A percentile compares a stretch with the other conserved stretches of the same genome.
phyloP scores from a whole-genome alignment of 169 alveolate species.

The Eimeria praecox region DNA sequence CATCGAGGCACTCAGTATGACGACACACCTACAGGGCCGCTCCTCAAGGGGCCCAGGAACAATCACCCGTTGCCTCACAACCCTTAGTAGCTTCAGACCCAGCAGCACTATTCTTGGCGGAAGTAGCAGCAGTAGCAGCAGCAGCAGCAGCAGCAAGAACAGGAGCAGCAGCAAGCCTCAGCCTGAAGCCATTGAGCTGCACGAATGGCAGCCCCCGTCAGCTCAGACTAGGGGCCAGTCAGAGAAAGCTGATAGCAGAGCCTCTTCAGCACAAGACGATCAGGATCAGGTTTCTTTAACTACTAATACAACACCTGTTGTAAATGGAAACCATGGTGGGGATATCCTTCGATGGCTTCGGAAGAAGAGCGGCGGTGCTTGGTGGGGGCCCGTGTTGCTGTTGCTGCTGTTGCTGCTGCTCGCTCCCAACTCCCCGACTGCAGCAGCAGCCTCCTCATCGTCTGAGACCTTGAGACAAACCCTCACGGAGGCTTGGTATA shows the following conservation, averaged over 20 bases:
- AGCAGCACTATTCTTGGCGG: not conserved
- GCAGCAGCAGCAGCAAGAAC: not conserved
- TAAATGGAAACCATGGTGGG: conserved; percentile 4
- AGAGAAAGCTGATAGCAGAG: not conserved
- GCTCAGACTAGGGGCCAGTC: not conserved
- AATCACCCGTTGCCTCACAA: conserved; percentile 12
- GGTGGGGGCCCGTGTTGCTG: conserved; percentile 16
- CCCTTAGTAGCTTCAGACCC: not conserved
- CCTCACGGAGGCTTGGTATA: not conserved
- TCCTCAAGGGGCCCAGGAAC: conserved; percentile 48
- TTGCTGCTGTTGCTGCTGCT: conserved; percentile 35
- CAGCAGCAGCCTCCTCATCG: not conserved
- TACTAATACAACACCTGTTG: not conserved
- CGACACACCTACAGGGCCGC: conserved; percentile 54
- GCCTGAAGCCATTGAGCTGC: conserved; percentile 48
- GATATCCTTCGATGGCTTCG: not conserved
- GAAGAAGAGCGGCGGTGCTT: not conserved
- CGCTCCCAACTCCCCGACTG: not conserved
- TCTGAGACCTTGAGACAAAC: not conserved
- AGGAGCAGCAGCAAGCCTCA: conserved; percentile 19
- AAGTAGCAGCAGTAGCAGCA: not conserved
- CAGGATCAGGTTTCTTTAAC: not conserved
- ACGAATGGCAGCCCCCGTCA: conserved; percentile 10
- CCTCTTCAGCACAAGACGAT: not conserved
- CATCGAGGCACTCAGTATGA: conserved; percentile 38